Base-by-base conservation (phyloP, 352 stramenopile genomes). In the Pythium chondricola region DNA sequence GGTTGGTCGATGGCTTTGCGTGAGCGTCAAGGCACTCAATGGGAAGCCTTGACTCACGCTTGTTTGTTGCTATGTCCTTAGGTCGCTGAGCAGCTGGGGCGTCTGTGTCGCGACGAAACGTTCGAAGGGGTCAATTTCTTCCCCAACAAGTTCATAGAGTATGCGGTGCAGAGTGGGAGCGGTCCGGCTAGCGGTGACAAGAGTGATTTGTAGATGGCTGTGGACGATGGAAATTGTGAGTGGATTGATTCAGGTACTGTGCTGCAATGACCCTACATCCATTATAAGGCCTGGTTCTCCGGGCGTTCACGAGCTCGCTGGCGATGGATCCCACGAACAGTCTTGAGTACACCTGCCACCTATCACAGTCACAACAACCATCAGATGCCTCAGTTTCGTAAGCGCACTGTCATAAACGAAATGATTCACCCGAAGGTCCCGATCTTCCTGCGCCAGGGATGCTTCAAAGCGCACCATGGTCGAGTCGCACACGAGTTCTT, bases 101-200 rank as follows among this genome's bases (percentile, higher is more conserved):
- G 86, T 49, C 57, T 99, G 8, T 98, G 93, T 71, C 83, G 96
- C 47, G 96, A 99, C 65, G 89, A 97, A 44, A 98, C 88, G 9
- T 88, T 98, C 40, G 88, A 98, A 68, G 92, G 89, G 0, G 85
- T 83, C 14, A 89, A 95, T 56, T 98, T 98, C 53, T 99, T 96
- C 67, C 81, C 85, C 2, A 99, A 63, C 48, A 54, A 69, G 44
- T 88, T 87, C 56, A n/a, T n/a, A n/a, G n/a, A n/a, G n/a, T n/a
- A n/a, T n/a, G n/a, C n/a, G n/a, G n/a, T n/a, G n/a, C n/a, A n/a
- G n/a, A n/a, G n/a, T n/a, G n/a, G n/a, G n/a, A n/a, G n/a, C n/a
- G n/a, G n/a, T n/a, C n/a, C n/a, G n/a, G n/a, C n/a, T n/a, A n/a
- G n/a, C n/a, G n/a, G n/a, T n/a, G n/a, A n/a, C n/a, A n/a, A n/a